phyloP scores from a whole-genome alignment of 345 rosid genomes.

The Ceriops zippeliana region DNA sequence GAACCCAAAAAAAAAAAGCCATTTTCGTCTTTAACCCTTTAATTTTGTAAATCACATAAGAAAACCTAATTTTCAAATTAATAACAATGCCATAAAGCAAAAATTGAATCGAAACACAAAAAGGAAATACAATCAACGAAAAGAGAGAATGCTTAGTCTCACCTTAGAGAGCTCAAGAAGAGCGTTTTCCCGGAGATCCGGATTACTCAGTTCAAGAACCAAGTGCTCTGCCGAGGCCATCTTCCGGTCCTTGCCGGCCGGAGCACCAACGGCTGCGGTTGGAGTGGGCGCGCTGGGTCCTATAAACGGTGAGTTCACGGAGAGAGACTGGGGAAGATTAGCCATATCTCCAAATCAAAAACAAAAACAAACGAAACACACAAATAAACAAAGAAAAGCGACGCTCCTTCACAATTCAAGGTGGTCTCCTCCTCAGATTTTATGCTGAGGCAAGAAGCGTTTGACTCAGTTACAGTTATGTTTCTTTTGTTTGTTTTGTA shows the following conservation, averaged over 20 bases:
- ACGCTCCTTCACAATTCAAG: background rate
- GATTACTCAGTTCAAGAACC: constrained; percentile 89
- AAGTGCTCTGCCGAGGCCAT: constrained; percentile 89
- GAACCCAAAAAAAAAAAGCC: background rate
- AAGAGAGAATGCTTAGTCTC: background rate
- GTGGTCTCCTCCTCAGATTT: background rate
- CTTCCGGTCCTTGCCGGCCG: constrained; percentile 73
- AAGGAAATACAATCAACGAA: background rate
- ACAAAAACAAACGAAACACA: too few species aligned
- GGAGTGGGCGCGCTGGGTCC: constrained; percentile 48
- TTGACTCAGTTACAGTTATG: too few species aligned
- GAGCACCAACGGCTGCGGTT: constrained; percentile 33
- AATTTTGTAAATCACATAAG: background rate
- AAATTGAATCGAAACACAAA: background rate
- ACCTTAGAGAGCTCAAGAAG: constrained; percentile 78
- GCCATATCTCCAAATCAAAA: constrained; percentile 34
- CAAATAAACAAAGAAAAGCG: background rate
- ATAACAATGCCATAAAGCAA: background rate
- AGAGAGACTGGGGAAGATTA: constrained; percentile 64
- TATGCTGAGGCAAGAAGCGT: background rate
- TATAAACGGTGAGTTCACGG: constrained; percentile 59
- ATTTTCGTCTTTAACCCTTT: background rate
- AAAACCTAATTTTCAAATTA: background rate
- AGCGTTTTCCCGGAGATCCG: constrained; percentile 89
- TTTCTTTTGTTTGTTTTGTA: background rate